These are phyloP conservation scores for Fomitopsis palustris DNA, from an alignment of 1,284 basidiomycete genomes.

Conservation along the genomic window DNA sequence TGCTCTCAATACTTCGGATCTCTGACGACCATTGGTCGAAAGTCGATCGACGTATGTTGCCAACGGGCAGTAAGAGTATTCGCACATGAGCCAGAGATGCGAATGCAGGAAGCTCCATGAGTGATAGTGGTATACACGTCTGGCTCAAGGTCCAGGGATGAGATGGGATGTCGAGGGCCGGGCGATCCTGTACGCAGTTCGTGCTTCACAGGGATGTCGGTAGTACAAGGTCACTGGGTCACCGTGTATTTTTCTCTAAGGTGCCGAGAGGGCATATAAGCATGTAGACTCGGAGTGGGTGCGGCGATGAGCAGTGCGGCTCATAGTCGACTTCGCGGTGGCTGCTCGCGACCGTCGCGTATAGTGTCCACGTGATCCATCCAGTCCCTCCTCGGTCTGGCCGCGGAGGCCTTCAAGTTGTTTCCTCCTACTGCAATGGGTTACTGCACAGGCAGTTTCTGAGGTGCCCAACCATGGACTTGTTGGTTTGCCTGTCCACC, in stretches of 20 bases:
- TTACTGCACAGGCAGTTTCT: too few species aligned
- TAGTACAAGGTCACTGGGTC: too few species aligned
- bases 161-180: neutral
- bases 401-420: too few species aligned
- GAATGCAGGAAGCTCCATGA: slow-evolving; percentile 69
- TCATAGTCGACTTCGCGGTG: neutral
- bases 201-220: too few species aligned
- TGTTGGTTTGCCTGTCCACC: too few species aligned
- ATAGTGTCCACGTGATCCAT: neutral
- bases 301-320: neutral
- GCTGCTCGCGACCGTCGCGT: neutral
- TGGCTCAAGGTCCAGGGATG: neutral
- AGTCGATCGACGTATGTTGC: slow-evolving; percentile 54
- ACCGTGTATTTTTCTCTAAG: neutral
- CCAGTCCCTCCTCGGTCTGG: neutral
- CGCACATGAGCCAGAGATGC: slow-evolving; percentile 77
- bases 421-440: too few species aligned
- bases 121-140: too few species aligned
- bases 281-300: neutral
- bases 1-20: slow-evolving; percentile 64
- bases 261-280: neutral
- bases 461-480: too few species aligned
- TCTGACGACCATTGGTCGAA: slow-evolving; percentile 72
- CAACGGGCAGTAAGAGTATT: slow-evolving; percentile 77
- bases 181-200: neutral